Conservation (phyloP, 192 early-diverging fungal genomes). For the Dispira simplex region DNA sequence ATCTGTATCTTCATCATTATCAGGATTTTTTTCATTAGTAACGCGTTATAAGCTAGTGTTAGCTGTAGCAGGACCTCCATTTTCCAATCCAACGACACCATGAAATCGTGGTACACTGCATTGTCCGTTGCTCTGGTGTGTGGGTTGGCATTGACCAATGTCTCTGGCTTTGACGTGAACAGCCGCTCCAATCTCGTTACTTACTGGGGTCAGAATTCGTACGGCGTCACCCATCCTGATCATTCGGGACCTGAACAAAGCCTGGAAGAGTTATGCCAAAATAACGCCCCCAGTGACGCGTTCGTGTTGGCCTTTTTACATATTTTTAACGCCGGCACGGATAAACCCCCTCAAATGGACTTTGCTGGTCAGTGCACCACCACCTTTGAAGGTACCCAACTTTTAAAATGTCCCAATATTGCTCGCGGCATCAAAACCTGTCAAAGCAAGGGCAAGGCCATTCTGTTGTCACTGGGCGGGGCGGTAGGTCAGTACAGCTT, state of each 20-base stretch:
- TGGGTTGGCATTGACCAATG: too few species aligned
- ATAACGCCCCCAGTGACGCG: constrained; percentile 28
- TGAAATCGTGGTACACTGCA: too few species aligned
- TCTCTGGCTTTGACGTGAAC: constrained; percentile 24
- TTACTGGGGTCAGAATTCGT: constrained; percentile 46
- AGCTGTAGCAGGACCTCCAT: too few species aligned
- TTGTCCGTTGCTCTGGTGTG: too few species aligned
- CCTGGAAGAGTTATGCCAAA: constrained; percentile 43
- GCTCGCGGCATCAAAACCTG: constrained; percentile 50
- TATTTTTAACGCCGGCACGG: constrained; percentile 41
- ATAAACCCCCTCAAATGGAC: constrained; percentile 43
- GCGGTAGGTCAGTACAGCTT: constrained; percentile 49
- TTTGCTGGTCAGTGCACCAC: constrained; percentile 49
- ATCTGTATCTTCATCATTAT: too few species aligned
- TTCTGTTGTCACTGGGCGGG: constrained; percentile 59
- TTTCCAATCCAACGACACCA: too few species aligned
- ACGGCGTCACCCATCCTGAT: constrained; percentile 22
- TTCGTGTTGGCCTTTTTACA: constrained; percentile 45
- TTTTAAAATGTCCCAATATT: constrained; percentile 52
- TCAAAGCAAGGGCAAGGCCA: constrained; percentile 53
- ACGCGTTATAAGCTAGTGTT: too few species aligned
- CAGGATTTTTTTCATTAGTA: too few species aligned
- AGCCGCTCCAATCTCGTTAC: constrained; percentile 34
- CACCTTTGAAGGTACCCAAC: constrained; percentile 33
- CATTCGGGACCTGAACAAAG: too few species aligned